A percentile compares a stretch with the other conserved stretches of the same genome.
Evolutionary conservation across 352 stramenopile species (phyloP).

Genomic region (Phytopythium kandeliae): DNA sequence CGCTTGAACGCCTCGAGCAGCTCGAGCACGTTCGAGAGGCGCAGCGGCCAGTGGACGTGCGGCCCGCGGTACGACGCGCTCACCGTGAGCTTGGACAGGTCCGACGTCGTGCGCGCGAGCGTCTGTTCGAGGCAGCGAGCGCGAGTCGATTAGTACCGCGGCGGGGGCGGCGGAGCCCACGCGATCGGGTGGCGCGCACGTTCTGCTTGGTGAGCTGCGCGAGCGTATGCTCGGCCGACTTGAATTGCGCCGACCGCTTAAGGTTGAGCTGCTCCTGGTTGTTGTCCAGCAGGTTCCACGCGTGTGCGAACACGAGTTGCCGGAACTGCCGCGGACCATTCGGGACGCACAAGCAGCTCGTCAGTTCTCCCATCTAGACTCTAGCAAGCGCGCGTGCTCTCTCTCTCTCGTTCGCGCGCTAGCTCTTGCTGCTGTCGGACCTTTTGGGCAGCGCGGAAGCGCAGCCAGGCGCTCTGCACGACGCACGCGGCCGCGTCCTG

Average conservation of each 20-base stretch:
- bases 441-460: conserved; percentile 67
- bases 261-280: conserved; percentile 88
- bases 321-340: no score
- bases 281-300: conserved; percentile 89
- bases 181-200: conserved; percentile 16
- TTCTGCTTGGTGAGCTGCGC: conserved; percentile 67
- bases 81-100: conserved; percentile 45
- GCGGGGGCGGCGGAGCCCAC: not conserved
- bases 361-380: no score
- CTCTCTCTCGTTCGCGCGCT: no score
- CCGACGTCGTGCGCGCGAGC: conserved; percentile 44
- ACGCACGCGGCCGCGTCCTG: conserved; percentile 66
- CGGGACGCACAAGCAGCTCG: no score
- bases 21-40: conserved; percentile 76
- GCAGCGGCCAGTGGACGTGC: conserved; percentile 79
- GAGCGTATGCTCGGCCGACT: conserved; percentile 76
- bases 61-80: conserved; percentile 67
- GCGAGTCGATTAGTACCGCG: not conserved
- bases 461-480: conserved; percentile 73
- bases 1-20: conserved; percentile 91
- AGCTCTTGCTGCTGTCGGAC: no score
- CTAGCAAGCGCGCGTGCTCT: no score
- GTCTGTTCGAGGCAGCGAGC: conserved; percentile 15
- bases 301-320: conserved; percentile 69
- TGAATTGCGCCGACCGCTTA: conserved; percentile 83